Base-by-base conservation (phyloP, 1,139 yeast genomes). In the Yamadazyma spencermartinsiae region DNA sequence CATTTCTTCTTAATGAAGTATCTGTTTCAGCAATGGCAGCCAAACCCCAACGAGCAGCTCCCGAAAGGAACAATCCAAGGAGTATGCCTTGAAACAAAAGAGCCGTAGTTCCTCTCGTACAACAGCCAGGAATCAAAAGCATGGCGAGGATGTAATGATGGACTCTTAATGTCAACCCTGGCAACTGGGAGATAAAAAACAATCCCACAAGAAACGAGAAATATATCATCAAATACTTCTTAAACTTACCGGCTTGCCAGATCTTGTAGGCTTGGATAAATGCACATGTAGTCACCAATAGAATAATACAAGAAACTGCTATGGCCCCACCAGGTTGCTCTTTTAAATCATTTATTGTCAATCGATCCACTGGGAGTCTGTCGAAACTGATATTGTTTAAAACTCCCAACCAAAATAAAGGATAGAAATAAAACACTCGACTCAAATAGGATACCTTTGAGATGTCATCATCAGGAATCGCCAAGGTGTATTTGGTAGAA, bases 1-100 rank as follows among this genome's bases (percentile, higher is more conserved):
- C 96, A 19, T 85, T 85, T 48, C 96, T 66, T 43, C 80, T 62
- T 35, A 89, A 61, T 11, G 88, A 76, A 10, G 72, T 65, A 33
- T 76, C 76, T 0, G 97, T 88, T 55, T 90, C 96, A 2, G 86
- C 80, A 42, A 90, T 81, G 16, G 96, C 82, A 2, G 95, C 98
- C 53, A 85, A 81, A 38, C 94, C 97, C 98, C 98, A 90, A 42
- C 95, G 70, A 0, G 95, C 81, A 2, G 88, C 80, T 0, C 98
- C 98, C 16, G 92, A 84, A 7, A 89, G 71, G 40, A 86, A 75
- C 27, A 90, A 66, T 0, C 98, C 98, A 1, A 87, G 59, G 18
- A 92, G 65, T 2, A 92, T 74, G 1, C 98, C 98, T 56, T 89
- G 96, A 55, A 88, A 84, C 15, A 79, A 46, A 37, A 84, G 67